Conservation (phyloP, 2,329 filamentous ascomycete genomes). For the Aureobasidium mangrovei region DNA sequence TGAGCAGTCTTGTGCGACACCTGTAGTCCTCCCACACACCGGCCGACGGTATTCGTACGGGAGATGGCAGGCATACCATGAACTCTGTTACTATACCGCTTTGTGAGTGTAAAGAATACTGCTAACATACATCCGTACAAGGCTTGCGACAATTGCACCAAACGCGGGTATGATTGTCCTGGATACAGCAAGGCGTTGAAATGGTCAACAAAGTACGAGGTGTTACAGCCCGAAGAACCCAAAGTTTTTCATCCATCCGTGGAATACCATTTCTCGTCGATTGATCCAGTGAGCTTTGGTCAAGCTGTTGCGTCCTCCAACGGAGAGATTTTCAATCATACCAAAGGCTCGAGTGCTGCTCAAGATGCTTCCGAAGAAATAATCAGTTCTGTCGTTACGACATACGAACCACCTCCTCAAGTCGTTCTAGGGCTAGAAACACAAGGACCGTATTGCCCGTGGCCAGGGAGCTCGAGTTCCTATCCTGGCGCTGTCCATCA, state of each 20-base stretch:
- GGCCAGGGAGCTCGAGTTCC: background rate
- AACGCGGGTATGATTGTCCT: constrained; percentile 36
- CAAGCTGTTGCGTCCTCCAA: background rate
- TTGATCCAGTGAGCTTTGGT: constrained; percentile 15
- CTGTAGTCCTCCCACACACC: background rate
- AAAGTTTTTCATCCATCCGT: constrained; percentile 12
- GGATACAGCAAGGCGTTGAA: constrained; percentile 40
- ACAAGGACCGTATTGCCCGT: background rate
- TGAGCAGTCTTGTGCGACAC: background rate
- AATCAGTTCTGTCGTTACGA: background rate
- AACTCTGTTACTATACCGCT: too few relatives aligned
- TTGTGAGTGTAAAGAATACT: background rate
- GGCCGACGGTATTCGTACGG: background rate
- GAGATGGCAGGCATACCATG: too few relatives aligned
- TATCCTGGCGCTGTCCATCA: background rate
- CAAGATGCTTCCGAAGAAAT: background rate
- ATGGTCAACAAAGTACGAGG: constrained; percentile 43
- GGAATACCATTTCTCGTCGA: constrained; percentile 16
- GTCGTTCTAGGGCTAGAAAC: background rate
- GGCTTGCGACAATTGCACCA: constrained; percentile 36
- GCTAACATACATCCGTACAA: background rate
- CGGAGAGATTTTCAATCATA: background rate
- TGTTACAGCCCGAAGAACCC: constrained; percentile 27
- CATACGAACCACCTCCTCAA: background rate
- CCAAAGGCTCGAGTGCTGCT: background rate